Evolutionary conservation across 2,329 filamentous ascomycete species (phyloP).

Genomic region (Akanthomyces muscarius): DNA sequence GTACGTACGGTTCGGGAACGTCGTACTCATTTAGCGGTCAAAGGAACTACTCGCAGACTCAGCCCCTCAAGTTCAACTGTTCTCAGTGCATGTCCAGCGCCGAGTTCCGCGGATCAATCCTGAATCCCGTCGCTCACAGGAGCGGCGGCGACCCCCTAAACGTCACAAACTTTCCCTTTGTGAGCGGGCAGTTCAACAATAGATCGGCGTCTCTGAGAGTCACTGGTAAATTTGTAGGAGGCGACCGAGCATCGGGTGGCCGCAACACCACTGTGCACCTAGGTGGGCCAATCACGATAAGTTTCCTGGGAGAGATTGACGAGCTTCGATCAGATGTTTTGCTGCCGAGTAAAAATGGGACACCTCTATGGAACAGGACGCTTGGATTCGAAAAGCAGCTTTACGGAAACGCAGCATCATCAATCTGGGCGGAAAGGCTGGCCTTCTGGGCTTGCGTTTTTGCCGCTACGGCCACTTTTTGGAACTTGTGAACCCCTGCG

Average conservation of each 20-base stretch:
- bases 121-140: background rate
- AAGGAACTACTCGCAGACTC: background rate
- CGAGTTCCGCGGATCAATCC: constrained; percentile 3
- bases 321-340: constrained; percentile 4
- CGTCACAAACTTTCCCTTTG: constrained; percentile 3
- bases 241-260: background rate
- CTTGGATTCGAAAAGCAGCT: background rate
- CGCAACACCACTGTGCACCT: background rate
- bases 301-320: constrained; percentile 7
- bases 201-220: background rate
- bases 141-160: background rate
- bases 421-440: background rate
- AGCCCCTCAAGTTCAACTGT: constrained; percentile 1
- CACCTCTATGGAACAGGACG: background rate
- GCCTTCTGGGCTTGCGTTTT: background rate
- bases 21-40: constrained; percentile 7
- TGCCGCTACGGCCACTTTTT: background rate
- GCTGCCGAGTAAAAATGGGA: constrained; percentile 3
- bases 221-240: background rate
- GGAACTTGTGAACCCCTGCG: background rate
- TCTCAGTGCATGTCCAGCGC: constrained; percentile 1
- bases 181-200: constrained; percentile 4
- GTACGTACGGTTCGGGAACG: background rate
- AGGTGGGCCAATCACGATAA: constrained; percentile 7
- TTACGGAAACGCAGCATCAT: background rate